Evolutionary conservation across 768 basidiomycete species (phyloP).

Genomic region (Mycena rosella): DNA sequence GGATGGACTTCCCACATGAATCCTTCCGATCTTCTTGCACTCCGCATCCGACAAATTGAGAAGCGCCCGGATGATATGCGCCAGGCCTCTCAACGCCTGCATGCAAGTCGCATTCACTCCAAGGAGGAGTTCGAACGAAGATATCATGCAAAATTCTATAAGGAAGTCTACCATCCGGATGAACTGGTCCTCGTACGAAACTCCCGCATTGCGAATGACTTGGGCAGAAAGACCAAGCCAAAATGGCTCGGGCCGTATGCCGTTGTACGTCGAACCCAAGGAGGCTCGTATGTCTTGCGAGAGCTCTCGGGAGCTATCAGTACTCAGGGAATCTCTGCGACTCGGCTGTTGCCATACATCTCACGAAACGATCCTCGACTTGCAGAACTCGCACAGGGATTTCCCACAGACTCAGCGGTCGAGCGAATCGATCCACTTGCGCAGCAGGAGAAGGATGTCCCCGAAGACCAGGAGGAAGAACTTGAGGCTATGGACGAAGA

Average conservation of each 20-base stretch:
- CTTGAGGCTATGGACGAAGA: too few relatives aligned
- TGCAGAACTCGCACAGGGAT: background rate
- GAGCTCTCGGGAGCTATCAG: conserved; percentile 12
- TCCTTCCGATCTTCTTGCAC: conserved; percentile 36
- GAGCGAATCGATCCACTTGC: too few relatives aligned
- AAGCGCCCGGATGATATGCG: background rate
- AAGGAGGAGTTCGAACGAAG: background rate
- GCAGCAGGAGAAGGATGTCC: too few relatives aligned
- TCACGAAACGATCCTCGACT: background rate
- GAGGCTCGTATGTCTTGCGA: conserved; percentile 15
- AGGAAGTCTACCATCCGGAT: background rate
- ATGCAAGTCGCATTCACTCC: background rate
- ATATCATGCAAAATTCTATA: background rate
- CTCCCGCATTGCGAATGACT: background rate
- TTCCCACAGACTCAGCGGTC: background rate
- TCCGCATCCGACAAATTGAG: conserved; percentile 41
- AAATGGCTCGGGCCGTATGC: conserved; percentile 22
- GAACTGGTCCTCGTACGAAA: background rate
- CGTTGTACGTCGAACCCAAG: conserved; percentile 9
- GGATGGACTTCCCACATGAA: conserved; percentile 1
- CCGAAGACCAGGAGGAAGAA: too few relatives aligned
- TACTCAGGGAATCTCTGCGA: conserved; percentile 4
- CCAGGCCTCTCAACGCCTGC: background rate
- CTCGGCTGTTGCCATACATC: conserved; percentile 1
- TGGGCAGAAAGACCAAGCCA: background rate